These are phyloP conservation scores for Pugionium dolabratum DNA, from an alignment of 345 rosid genomes.

Conservation along the genomic window DNA sequence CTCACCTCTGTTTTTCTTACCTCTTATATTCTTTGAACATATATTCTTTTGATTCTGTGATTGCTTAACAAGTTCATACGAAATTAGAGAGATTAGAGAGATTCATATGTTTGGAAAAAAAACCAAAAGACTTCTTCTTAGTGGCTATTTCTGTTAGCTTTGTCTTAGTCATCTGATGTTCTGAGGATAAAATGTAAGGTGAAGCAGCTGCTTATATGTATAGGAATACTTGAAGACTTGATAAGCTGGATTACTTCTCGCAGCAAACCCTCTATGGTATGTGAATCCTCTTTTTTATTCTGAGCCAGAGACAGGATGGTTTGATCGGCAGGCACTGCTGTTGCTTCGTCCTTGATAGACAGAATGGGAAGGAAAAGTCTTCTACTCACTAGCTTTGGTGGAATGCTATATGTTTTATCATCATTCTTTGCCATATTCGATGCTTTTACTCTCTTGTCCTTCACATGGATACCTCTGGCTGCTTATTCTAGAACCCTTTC, in stretches of 20 bases:
- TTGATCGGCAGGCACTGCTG: conserved; percentile 88
- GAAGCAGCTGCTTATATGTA: conserved; percentile 92
- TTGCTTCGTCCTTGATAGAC: conserved; percentile 98
- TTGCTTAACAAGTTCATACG: too few species aligned
- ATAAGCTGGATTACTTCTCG: conserved; percentile 93
- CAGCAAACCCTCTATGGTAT: conserved; percentile 87
- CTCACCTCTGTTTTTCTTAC: too few species aligned
- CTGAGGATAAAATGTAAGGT: conserved; percentile 24
- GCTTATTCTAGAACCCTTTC: conserved; percentile 79
- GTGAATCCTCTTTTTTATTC: conserved; percentile 37
- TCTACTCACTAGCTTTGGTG: conserved; percentile 78
- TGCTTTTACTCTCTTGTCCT: conserved; percentile 92
- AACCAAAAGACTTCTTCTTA: too few species aligned
- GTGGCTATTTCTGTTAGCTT: too few species aligned
- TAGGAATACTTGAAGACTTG: conserved; percentile 92
- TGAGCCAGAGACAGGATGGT: conserved; percentile 98
- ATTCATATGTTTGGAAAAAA: too few species aligned
- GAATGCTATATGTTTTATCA: conserved; percentile 62
- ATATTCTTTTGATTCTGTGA: too few species aligned
- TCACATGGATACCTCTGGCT: conserved; percentile 91
- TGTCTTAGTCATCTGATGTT: too few species aligned
- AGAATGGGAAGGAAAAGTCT: conserved; percentile 95
- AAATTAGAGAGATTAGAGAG: too few species aligned
- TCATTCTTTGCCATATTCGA: conserved; percentile 27
- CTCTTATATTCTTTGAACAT: too few species aligned